phyloP scores from a whole-genome alignment of 1,139 yeast species.

The Ashbya aceris region DNA sequence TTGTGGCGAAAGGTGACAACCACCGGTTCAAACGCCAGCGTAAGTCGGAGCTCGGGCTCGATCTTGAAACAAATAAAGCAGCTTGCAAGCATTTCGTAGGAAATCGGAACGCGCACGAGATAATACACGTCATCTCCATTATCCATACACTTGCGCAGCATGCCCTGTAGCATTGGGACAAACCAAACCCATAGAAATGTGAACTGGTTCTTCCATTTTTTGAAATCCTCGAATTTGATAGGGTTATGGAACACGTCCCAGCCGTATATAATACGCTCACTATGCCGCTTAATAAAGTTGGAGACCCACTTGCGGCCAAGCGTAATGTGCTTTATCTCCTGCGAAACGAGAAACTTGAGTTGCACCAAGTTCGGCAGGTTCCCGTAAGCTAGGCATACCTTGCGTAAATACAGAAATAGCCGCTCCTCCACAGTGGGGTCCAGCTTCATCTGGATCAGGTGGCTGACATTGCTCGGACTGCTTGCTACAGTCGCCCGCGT shows the following conservation, averaged over 20 bases:
- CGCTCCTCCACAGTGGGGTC: conserved; percentile 14
- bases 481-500: not conserved
- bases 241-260: conserved; percentile 7
- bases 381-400: conserved; percentile 15
- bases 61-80: conserved; percentile 17
- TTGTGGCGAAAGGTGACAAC: conserved; percentile 11
- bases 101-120: conserved; percentile 13
- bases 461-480: conserved; percentile 2
- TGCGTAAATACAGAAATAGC: conserved; percentile 12
- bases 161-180: conserved; percentile 12
- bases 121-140: conserved; percentile 10
- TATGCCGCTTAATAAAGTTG: conserved; percentile 19
- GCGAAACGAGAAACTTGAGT: conserved; percentile 14
- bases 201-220: conserved; percentile 15
- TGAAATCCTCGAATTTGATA: conserved; percentile 14
- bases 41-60: conserved; percentile 10
- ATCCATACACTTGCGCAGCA: conserved; percentile 5
- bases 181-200: conserved; percentile 17
- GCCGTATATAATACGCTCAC: conserved; percentile 18
- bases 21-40: conserved; percentile 10
- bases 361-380: conserved; percentile 17
- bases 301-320: conserved; percentile 21
- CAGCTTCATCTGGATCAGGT: conserved; percentile 19
- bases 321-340: conserved; percentile 10
- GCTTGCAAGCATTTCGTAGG: conserved; percentile 15